Conservation (phyloP, 1,284 basidiomycete genomes). For the Calocybe gambosa region DNA sequence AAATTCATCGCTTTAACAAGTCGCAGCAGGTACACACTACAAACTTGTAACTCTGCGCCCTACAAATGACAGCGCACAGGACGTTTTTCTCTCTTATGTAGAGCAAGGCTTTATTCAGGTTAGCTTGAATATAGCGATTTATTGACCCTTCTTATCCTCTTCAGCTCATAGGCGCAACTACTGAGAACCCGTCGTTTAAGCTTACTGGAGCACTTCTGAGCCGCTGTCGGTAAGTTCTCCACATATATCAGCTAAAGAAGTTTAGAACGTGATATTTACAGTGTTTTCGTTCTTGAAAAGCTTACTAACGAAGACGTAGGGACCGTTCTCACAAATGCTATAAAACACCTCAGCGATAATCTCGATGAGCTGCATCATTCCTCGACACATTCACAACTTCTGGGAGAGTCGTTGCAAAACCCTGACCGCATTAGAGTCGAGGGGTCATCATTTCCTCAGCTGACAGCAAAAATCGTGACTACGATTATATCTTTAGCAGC, state of each 20-base stretch:
- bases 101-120: slow-evolving; percentile 77
- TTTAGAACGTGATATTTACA: slow-evolving; percentile 20
- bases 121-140: slow-evolving; percentile 5
- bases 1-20: slow-evolving; percentile 86
- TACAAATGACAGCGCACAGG: slow-evolving; percentile 30
- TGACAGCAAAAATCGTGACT: slow-evolving; percentile 42
- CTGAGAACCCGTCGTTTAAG: slow-evolving; percentile 90
- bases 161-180: slow-evolving; percentile 79
- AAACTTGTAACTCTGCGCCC: background rate
- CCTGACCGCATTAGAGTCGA: slow-evolving; percentile 8
- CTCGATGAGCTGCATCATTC: slow-evolving; percentile 6
- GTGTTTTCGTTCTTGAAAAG: slow-evolving; percentile 59
- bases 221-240: slow-evolving; percentile 57
- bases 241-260: background rate
- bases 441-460: slow-evolving; percentile 33
- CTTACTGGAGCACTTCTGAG: slow-evolving; percentile 73
- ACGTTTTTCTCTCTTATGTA: slow-evolving; percentile 76
- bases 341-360: slow-evolving; percentile 33
- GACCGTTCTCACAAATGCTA: slow-evolving; percentile 45
- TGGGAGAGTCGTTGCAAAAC: slow-evolving; percentile 15
- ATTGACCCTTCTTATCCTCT: slow-evolving; percentile 14
- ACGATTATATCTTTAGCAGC: slow-evolving; percentile 53
- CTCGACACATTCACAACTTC: slow-evolving; percentile 10
- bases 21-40: slow-evolving; percentile 64
- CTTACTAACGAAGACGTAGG: slow-evolving; percentile 55